Conservation (phyloP, 2,329 filamentous ascomycete species). For the Arthrocladium fulminans region DNA sequence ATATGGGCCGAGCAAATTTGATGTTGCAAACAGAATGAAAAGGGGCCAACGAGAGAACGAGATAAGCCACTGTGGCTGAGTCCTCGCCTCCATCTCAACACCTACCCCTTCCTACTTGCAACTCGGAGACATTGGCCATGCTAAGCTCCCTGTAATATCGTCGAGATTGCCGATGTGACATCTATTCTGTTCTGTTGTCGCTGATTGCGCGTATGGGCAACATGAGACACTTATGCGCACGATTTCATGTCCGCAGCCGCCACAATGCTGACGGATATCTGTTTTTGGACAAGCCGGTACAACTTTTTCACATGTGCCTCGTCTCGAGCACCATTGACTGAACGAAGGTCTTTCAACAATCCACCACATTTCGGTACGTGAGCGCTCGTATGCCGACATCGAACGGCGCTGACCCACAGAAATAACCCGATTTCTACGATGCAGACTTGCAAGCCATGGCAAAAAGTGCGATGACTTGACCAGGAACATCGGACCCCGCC, state of each 20-base stretch:
- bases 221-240: too few species aligned
- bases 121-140: neutral
- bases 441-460: neutral
- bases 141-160: too few species aligned
- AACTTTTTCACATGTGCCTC: neutral
- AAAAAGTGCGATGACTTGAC: neutral
- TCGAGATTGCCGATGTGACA: too few species aligned
- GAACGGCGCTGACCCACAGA: neutral
- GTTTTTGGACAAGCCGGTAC: too few species aligned
- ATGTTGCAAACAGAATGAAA: neutral
- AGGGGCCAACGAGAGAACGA: too few species aligned
- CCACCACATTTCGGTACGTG: neutral
- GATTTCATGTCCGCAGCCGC: neutral
- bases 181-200: too few species aligned
- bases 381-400: neutral
- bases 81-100: neutral
- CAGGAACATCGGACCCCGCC: neutral
- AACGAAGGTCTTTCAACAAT: neutral
- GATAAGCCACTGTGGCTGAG: neutral
- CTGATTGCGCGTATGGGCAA: too few species aligned
- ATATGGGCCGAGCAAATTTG: neutral
- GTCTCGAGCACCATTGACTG: neutral
- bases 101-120: neutral
- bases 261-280: neutral
- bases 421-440: neutral